A percentile compares a stretch with the other conserved stretches of the same genome.
Conservation (phyloP, 2,329 filamentous ascomycete genomes). For the Paradendryphiella salina region DNA sequence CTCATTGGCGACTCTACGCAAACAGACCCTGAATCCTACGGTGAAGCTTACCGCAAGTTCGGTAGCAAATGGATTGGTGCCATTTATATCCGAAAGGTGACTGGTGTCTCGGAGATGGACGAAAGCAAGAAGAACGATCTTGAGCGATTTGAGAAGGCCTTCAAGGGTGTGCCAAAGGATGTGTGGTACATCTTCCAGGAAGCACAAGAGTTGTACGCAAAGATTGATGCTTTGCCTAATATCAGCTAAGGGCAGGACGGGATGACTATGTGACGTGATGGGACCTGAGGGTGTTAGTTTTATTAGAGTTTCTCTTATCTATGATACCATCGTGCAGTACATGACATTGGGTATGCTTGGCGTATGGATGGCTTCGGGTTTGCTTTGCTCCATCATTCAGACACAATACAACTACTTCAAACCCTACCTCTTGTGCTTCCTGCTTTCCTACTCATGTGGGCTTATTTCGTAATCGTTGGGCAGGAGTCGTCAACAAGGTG, state of each 20-base stretch:
- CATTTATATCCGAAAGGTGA: conserved; percentile 85
- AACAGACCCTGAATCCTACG: conserved; percentile 87
- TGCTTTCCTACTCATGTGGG: neutral
- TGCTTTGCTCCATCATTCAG: too few species aligned
- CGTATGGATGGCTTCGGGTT: neutral
- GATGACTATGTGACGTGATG: neutral
- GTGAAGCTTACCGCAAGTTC: conserved; percentile 69
- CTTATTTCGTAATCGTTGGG: neutral
- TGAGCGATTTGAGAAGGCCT: conserved; percentile 79
- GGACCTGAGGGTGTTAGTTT: neutral
- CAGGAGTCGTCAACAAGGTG: too few species aligned
- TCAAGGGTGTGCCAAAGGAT: conserved; percentile 69
- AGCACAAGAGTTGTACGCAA: conserved; percentile 64
- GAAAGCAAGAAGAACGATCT: conserved; percentile 70
- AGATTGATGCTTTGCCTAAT: conserved; percentile 38
- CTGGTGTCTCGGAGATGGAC: conserved; percentile 72
- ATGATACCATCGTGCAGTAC: conserved; percentile 1
- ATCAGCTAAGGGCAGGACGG: conserved; percentile 13
- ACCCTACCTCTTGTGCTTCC: neutral
- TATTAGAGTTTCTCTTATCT: neutral
- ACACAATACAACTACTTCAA: neutral
- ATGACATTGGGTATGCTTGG: neutral
- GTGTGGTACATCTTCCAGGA: conserved; percentile 84
- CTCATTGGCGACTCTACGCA: conserved; percentile 91
- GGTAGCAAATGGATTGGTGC: conserved; percentile 76